Conservation (phyloP, 306 rosid species). For the Pachyrhizus erosus region DNA sequence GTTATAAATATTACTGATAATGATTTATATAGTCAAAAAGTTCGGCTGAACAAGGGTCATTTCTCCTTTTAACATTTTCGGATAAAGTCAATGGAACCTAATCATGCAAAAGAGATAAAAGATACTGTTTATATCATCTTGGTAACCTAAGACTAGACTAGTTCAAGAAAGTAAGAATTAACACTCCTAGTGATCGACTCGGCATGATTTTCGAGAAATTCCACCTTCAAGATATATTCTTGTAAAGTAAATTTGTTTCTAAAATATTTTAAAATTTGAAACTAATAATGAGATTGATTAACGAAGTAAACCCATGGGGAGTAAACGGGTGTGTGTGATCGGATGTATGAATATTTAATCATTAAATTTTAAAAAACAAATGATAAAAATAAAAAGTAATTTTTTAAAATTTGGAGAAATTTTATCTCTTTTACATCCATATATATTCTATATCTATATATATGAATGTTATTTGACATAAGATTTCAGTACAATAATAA, state of each 20-base stretch:
- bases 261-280: not conserved
- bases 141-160: not conserved
- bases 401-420: too few relatives aligned
- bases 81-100: not conserved
- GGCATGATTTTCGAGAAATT: not conserved
- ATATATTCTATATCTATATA: not conserved
- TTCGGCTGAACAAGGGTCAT: conserved; percentile 18
- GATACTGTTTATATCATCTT: conserved; percentile 1
- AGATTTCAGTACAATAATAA: not conserved
- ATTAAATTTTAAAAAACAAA: too few relatives aligned
- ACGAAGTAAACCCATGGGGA: not conserved
- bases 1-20: not conserved
- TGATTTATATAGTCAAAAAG: conserved; percentile 4
- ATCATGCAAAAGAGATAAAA: not conserved
- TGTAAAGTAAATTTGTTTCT: not conserved
- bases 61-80: not conserved
- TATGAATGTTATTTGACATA: not conserved
- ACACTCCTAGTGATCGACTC: not conserved
- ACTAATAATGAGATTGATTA: not conserved
- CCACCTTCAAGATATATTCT: not conserved
- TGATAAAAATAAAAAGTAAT: too few relatives aligned
- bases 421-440: too few relatives aligned
- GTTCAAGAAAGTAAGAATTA: not conserved
- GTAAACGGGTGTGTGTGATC: not conserved
- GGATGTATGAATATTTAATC: too few relatives aligned